Conservation (phyloP, 768 basidiomycete species). For the Mycena polygramma region DNA sequence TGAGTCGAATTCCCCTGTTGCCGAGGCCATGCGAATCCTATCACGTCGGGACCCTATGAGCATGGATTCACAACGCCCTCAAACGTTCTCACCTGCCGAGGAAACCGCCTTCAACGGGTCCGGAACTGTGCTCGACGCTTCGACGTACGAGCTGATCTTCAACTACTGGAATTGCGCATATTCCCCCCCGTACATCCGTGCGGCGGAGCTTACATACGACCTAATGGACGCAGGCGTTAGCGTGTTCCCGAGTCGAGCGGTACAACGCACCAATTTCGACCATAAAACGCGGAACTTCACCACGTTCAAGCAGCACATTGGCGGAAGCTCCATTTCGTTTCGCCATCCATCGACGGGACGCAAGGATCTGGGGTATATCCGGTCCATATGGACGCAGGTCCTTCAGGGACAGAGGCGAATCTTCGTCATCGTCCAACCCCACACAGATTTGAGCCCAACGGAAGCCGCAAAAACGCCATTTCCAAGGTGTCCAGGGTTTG, state of each 20-base stretch:
- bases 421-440: slow-evolving; percentile 27
- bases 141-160: slow-evolving; percentile 22
- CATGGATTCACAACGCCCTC: background rate
- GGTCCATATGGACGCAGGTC: slow-evolving; percentile 3
- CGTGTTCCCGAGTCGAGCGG: slow-evolving; percentile 12
- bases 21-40: slow-evolving; percentile 15
- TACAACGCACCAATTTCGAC: slow-evolving; percentile 9
- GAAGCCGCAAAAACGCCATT: slow-evolving; percentile 12
- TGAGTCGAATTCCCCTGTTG: slow-evolving; percentile 12
- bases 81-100: slow-evolving; percentile 3
- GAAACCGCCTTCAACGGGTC: slow-evolving; percentile 16
- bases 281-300: slow-evolving; percentile 19
- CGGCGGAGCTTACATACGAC: slow-evolving; percentile 12
- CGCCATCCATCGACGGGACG: slow-evolving; percentile 17
- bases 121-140: slow-evolving; percentile 3
- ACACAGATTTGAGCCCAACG: slow-evolving; percentile 8
- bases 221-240: slow-evolving; percentile 2
- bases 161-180: slow-evolving; percentile 23
- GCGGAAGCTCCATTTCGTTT: slow-evolving; percentile 27
- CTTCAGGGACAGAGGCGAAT: slow-evolving; percentile 19
- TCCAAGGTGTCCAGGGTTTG: background rate
- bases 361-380: slow-evolving; percentile 16
- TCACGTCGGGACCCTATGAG: background rate
- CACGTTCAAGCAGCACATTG: slow-evolving; percentile 4
- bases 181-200: slow-evolving; percentile 24